phyloP scores from a whole-genome alignment of 495 filamentous ascomycete species.

The Penicillium chermesinum region DNA sequence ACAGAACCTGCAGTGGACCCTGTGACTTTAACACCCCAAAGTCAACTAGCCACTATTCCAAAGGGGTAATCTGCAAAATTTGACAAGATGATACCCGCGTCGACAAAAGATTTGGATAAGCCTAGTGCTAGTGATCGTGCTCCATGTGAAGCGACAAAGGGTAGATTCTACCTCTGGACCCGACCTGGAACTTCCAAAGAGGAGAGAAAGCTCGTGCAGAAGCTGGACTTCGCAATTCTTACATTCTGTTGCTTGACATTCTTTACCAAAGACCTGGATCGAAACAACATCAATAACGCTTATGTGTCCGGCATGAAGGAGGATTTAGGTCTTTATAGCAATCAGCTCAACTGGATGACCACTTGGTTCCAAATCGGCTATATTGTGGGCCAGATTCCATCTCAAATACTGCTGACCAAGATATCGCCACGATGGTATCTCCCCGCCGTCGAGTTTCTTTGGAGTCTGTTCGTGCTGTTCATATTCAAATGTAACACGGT shows the following conservation, averaged over 20 bases:
- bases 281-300: conserved; percentile 28
- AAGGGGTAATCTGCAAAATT: too few species aligned
- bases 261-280: conserved; percentile 12
- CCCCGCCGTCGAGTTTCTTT: conserved; percentile 42
- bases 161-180: too few species aligned
- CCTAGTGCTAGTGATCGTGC: too few species aligned
- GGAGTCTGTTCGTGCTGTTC: conserved; percentile 27
- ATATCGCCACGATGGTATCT: conserved; percentile 50
- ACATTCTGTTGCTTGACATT: conserved; percentile 7
- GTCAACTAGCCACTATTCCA: too few species aligned
- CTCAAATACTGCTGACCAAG: conserved; percentile 45
- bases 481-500: conserved; percentile 16
- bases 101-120: too few species aligned
- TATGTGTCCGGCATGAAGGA: conserved; percentile 55
- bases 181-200: too few species aligned
- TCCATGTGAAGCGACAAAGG: too few species aligned
- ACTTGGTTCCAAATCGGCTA: conserved; percentile 53
- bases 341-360: conserved; percentile 34
- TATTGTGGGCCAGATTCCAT: conserved; percentile 52
- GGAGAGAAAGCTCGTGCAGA: conserved; percentile 10
- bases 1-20: too few species aligned
- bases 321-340: conserved; percentile 45
- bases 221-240: conserved; percentile 10
- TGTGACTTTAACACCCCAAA: too few species aligned
- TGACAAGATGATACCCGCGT: too few species aligned